These are phyloP conservation scores for Blastobotrys persicus DNA, from an alignment of 1,139 yeast species.

Conservation along the genomic window DNA sequence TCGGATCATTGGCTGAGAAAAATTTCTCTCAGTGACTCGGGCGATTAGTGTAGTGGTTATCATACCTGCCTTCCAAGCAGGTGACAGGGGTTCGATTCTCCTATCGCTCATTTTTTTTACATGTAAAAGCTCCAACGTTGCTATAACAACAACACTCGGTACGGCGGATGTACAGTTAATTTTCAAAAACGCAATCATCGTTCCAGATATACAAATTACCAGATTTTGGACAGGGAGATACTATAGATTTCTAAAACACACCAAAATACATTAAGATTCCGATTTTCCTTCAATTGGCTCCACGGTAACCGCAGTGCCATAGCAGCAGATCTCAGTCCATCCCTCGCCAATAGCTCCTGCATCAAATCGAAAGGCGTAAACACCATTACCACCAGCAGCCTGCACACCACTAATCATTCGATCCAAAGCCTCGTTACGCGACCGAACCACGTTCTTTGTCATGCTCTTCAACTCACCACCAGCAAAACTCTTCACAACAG, in stretches of 20 bases:
- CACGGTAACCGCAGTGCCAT: conserved; percentile 28
- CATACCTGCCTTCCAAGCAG: conserved; percentile 74
- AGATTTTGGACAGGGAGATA: too few relatives aligned
- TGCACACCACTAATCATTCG: conserved; percentile 27
- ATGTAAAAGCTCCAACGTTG: conserved; percentile 12
- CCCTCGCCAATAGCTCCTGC: conserved; percentile 21
- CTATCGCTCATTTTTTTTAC: conserved; percentile 57
- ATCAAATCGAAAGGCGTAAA: conserved; percentile 29
- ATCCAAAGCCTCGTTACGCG: conserved; percentile 29
- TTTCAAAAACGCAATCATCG: too few relatives aligned
- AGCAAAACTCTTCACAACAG: conserved; percentile 26
- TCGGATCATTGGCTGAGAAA: not conserved
- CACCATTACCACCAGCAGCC: conserved; percentile 27
- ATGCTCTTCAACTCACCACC: conserved; percentile 28
- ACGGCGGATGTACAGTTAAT: too few relatives aligned
- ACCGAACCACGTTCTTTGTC: conserved; percentile 26
- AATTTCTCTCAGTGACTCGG: conserved; percentile 19
- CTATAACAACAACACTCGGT: not conserved
- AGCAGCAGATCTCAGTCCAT: conserved; percentile 28
- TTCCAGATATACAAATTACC: too few relatives aligned
- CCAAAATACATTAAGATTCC: too few relatives aligned
- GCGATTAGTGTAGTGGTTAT: conserved; percentile 49
- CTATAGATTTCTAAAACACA: too few relatives aligned
- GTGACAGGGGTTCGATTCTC: conserved; percentile 83
- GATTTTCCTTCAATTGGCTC: conserved; percentile 9